Conservation (phyloP, 306 rosid species). For the Cucurbita moschata region DNA sequence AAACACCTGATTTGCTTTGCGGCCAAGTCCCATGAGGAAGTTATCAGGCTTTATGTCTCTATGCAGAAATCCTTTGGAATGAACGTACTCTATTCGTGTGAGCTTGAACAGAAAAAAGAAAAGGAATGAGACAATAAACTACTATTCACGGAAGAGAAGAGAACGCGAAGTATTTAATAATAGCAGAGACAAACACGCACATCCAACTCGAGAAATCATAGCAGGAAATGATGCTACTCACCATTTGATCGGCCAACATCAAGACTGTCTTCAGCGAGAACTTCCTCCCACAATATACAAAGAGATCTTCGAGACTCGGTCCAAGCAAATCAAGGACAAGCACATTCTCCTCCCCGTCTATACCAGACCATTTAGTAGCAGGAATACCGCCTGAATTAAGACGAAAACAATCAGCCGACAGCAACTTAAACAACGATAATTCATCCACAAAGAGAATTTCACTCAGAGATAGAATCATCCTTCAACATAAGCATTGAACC, state of each 20-base stretch:
- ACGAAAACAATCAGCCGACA: background rate
- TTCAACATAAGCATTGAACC: background rate
- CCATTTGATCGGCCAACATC: slow-evolving; percentile 96
- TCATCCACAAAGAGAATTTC: background rate
- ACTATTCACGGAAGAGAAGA: background rate
- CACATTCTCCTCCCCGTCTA: slow-evolving; percentile 69
- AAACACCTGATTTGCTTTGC: slow-evolving; percentile 90
- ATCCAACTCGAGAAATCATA: background rate
- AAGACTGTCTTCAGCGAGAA: slow-evolving; percentile 76
- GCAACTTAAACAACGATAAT: background rate
- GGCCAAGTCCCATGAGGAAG: slow-evolving; percentile 98
- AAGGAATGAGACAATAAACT: background rate
- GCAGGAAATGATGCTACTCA: slow-evolving; percentile 17
- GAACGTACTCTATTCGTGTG: slow-evolving; percentile 78
- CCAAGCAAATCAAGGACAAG: slow-evolving; percentile 82
- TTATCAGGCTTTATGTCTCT: slow-evolving; percentile 96
- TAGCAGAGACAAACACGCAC: background rate
- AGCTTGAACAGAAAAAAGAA: slow-evolving; percentile 24
- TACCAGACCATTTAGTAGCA: slow-evolving; percentile 68
- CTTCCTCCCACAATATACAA: slow-evolving; percentile 76
- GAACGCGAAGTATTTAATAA: background rate
- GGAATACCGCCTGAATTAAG: slow-evolving; percentile 59
- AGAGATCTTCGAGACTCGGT: slow-evolving; percentile 92
- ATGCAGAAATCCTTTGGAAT: slow-evolving; percentile 88
- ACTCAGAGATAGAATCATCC: background rate